Conservation (phyloP, 257 asterid genomes). For the Solanum medicagineum region DNA sequence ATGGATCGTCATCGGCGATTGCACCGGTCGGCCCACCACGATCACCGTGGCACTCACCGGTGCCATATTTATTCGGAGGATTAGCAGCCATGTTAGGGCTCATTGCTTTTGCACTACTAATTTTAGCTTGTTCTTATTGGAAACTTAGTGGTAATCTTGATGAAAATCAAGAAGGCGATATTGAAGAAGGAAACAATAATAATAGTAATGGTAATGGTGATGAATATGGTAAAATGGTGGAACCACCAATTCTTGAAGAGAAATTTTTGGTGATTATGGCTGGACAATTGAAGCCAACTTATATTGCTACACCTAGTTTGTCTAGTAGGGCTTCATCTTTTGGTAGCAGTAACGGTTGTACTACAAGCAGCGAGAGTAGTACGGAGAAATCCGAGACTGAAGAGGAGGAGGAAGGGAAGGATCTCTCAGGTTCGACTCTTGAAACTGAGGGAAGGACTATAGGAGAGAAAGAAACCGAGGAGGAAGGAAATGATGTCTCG, state of each 20-base stretch:
- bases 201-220: neutral
- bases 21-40: slow-evolving; percentile 11
- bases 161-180: slow-evolving; percentile 17
- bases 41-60: slow-evolving; percentile 94
- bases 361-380: slow-evolving; percentile 9
- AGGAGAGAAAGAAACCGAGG: neutral
- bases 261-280: slow-evolving; percentile 83
- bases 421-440: neutral
- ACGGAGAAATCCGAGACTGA: slow-evolving; percentile 8
- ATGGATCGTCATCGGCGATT: slow-evolving; percentile 10
- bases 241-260: slow-evolving; percentile 44
- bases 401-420: neutral
- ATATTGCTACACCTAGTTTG: slow-evolving; percentile 61
- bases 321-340: slow-evolving; percentile 59
- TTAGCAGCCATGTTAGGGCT: slow-evolving; percentile 84
- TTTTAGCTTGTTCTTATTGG: slow-evolving; percentile 82
- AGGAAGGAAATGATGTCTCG: neutral
- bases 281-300: slow-evolving; percentile 78
- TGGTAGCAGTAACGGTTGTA: slow-evolving; percentile 32
- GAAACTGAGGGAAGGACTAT: neutral
- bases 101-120: slow-evolving; percentile 75
- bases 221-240: slow-evolving; percentile 3
- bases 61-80: slow-evolving; percentile 87
- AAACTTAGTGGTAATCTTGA: slow-evolving; percentile 47
- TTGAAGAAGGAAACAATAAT: slow-evolving; percentile 4